These are phyloP conservation scores for Schizochytrium sp. DNA, from an alignment of 108 stramenopile species.

Conservation along the genomic window DNA sequence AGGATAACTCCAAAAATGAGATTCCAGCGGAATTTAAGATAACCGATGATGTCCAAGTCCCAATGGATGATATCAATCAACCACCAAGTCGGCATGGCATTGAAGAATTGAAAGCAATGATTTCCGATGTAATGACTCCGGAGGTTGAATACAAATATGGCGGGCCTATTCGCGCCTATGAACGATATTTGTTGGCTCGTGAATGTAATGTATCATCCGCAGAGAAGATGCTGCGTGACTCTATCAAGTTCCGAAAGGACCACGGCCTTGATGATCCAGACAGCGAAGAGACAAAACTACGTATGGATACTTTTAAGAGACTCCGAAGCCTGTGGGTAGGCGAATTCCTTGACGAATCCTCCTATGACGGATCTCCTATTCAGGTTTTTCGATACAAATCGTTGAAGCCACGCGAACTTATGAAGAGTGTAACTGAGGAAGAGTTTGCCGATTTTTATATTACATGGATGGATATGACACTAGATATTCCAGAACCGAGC, in stretches of 20 bases:
- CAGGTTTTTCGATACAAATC: conserved; percentile 29
- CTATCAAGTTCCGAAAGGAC: conserved; percentile 15
- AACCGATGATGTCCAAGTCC: neutral
- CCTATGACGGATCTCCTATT: conserved; percentile 10
- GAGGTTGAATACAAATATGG: neutral
- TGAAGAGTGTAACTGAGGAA: conserved; percentile 45
- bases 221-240: conserved; percentile 41
- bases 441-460: conserved; percentile 53
- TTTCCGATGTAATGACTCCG: conserved; percentile 4
- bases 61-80: neutral
- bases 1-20: neutral
- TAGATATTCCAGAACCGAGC: conserved; percentile 30
- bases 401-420: conserved; percentile 15
- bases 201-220: neutral
- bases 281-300: neutral
- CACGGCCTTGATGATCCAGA: conserved; percentile 48
- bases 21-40: neutral
- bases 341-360: neutral
- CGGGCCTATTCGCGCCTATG: conserved; percentile 20
- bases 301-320: neutral
- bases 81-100: neutral
- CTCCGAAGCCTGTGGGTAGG: neutral
- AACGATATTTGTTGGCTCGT: conserved; percentile 15
- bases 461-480: conserved; percentile 42
- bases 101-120: neutral